These are phyloP conservation scores for Epichloe uncinata DNA, from an alignment of 2,329 filamentous ascomycete genomes.

Conservation along the genomic window DNA sequence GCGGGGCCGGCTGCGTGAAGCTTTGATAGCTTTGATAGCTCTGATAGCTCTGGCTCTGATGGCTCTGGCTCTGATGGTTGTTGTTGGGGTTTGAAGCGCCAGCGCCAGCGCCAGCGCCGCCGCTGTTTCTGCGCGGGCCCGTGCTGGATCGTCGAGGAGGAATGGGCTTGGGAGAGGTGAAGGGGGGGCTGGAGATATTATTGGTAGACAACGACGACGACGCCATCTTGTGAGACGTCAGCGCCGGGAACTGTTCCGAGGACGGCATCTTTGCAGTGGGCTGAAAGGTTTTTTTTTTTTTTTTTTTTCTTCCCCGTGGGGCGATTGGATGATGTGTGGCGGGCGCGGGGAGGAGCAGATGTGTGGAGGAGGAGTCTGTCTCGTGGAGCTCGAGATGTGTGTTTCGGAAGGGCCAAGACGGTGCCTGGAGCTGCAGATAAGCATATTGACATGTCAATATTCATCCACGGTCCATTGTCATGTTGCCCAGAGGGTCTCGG, in stretches of 20 bases:
- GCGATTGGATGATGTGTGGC: not conserved
- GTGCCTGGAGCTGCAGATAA: too few relatives aligned
- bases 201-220: slow-evolving; percentile 11
- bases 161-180: slow-evolving; percentile 26
- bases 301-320: not conserved
- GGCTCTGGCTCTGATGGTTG: not conserved
- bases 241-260: not conserved
- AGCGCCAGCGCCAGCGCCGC: slow-evolving; percentile 1
- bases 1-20: slow-evolving; percentile 6
- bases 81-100: not conserved
- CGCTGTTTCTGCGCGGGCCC: slow-evolving; percentile 12
- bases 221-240: slow-evolving; percentile 12
- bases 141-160: slow-evolving; percentile 56
- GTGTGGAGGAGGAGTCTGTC: too few relatives aligned
- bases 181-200: not conserved
- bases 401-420: too few relatives aligned
- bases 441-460: too few relatives aligned
- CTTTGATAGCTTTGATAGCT: not conserved
- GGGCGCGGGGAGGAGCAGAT: not conserved
- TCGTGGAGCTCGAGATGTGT: too few relatives aligned
- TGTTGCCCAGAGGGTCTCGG: too few relatives aligned
- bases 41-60: not conserved
- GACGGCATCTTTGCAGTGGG: not conserved
- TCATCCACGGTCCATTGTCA: too few relatives aligned
- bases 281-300: too few relatives aligned